phyloP scores from a whole-genome alignment of 768 basidiomycete species.

The Tricholomella constricta region DNA sequence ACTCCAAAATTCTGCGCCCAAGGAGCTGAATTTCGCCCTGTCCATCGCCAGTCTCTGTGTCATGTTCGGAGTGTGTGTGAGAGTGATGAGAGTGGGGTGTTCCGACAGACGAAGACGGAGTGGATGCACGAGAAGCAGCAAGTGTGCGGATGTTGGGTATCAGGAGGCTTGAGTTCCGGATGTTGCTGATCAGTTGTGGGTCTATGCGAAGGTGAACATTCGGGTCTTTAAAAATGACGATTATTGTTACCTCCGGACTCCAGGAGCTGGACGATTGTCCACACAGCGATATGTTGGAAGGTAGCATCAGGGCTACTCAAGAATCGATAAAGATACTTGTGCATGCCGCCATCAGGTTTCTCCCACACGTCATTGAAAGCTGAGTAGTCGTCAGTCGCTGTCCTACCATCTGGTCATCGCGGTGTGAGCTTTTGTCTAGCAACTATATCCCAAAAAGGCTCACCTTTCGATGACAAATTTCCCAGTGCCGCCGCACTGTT shows the following conservation, averaged over 20 bases:
- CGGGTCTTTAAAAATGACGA: neutral
- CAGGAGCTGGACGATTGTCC: conserved; percentile 97
- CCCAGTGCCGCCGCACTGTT: conserved; percentile 98
- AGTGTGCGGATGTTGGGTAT: conserved; percentile 87
- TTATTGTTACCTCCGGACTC: conserved; percentile 81
- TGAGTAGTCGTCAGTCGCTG: conserved; percentile 84
- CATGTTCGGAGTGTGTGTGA: conserved; percentile 71
- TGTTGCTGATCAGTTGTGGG: conserved; percentile 86
- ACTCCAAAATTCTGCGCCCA: conserved; percentile 81
- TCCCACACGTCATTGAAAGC: conserved; percentile 99
- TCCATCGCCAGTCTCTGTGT: conserved; percentile 84
- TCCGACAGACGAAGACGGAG: conserved; percentile 72
- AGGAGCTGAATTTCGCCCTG: conserved; percentile 90
- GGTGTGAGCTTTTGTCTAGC: neutral
- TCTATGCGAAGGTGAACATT: conserved; percentile 46
- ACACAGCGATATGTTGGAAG: conserved; percentile 99
- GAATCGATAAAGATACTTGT: conserved; percentile 92
- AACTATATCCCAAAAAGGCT: conserved; percentile 13
- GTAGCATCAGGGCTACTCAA: conserved; percentile 91
- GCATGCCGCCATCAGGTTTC: conserved; percentile 96
- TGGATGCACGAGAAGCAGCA: conserved; percentile 67
- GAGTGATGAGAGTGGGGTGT: conserved; percentile 75
- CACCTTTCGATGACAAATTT: conserved; percentile 96
- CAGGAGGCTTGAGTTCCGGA: conserved; percentile 79
- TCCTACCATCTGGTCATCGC: conserved; percentile 62